Evolutionary conservation across 345 rosid genomes (phyloP).

Genomic region (Pseudoturritis turrita): DNA sequence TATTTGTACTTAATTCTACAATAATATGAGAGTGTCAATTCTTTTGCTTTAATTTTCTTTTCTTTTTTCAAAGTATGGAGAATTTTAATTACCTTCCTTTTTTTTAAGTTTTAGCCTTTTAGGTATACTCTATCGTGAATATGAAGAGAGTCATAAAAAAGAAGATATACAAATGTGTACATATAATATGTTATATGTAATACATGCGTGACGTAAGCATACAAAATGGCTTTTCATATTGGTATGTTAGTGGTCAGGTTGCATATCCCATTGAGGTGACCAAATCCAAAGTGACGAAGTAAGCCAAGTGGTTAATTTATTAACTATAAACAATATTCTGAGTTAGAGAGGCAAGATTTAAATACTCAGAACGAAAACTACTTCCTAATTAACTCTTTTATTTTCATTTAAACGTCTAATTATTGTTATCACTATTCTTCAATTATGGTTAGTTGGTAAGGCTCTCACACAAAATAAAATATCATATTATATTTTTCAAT

Average conservation of each 20-base stretch:
- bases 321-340: background rate
- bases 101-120: no score
- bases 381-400: slow-evolving; percentile 11
- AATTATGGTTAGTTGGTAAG: slow-evolving; percentile 16
- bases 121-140: no score
- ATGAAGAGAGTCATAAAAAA: no score
- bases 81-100: no score
- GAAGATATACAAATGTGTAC: no score
- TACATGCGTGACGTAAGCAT: background rate
- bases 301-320: background rate
- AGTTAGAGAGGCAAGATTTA: slow-evolving; percentile 28
- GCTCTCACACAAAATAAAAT: background rate
- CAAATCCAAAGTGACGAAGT: background rate
- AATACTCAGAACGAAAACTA: slow-evolving; percentile 22
- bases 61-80: no score
- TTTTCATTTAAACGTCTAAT: slow-evolving; percentile 8
- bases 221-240: background rate
- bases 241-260: background rate
- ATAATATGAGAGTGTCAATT: no score
- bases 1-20: no score
- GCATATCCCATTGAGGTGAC: background rate
- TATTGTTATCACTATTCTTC: slow-evolving; percentile 6
- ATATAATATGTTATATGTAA: no score
- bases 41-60: no score
- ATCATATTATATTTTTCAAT: background rate